Conservation (phyloP, 1,284 basidiomycete species). For the Wallemia hederae region DNA sequence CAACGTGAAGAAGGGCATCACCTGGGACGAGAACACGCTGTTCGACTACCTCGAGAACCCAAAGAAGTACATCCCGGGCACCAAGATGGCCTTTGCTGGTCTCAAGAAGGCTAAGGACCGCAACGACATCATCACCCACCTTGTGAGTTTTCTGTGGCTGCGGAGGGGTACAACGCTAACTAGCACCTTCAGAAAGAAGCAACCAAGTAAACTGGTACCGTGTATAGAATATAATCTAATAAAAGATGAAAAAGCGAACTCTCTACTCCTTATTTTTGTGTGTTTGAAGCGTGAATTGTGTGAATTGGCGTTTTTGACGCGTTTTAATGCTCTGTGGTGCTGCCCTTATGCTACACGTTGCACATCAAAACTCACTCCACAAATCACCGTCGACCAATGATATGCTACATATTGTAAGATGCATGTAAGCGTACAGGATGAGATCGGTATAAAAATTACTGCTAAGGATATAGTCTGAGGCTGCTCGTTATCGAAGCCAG, state of each 20-base stretch:
- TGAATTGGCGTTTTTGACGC: too few relatives aligned
- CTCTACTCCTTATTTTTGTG: neutral
- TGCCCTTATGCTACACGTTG: too few relatives aligned
- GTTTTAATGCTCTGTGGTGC: too few relatives aligned
- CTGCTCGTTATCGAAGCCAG: too few relatives aligned
- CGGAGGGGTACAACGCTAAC: neutral
- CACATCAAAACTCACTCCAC: too few relatives aligned
- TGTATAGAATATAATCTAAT: neutral
- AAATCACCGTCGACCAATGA: too few relatives aligned
- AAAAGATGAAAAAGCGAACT: neutral
- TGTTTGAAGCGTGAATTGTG: too few relatives aligned
- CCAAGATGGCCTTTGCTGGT: conserved; percentile 93
- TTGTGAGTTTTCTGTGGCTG: too few relatives aligned
- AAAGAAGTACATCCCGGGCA: conserved; percentile 92
- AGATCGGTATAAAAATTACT: too few relatives aligned
- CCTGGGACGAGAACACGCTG: conserved; percentile 55
- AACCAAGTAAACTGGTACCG: neutral
- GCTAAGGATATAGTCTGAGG: too few relatives aligned
- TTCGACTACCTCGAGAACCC: conserved; percentile 78
- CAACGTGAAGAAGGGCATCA: conserved; percentile 81
- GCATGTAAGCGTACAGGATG: too few relatives aligned
- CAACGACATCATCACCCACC: conserved; percentile 52
- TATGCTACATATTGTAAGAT: too few relatives aligned
- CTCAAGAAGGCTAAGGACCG: conserved; percentile 92
- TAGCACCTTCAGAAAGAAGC: neutral